Evolutionary conservation across 1,284 basidiomycete genomes (phyloP).

Genomic region (Cystobasidiaceae sp.): DNA sequence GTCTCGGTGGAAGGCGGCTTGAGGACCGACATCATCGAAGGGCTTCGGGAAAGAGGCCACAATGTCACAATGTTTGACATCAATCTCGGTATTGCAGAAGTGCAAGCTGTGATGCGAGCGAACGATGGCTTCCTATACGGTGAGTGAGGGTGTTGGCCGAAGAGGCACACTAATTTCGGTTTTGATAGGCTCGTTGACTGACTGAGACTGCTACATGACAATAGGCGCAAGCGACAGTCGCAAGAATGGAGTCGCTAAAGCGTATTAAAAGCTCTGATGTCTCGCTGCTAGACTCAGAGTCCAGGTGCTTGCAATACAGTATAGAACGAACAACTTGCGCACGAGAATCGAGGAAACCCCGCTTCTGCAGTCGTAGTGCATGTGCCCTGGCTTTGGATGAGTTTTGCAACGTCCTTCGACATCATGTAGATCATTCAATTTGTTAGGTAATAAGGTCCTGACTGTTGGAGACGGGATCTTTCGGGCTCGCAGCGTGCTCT

Average conservation of each 20-base stretch:
- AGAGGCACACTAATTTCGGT: neutral
- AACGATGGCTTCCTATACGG: slow-evolving; percentile 29
- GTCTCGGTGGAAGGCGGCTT: slow-evolving; percentile 64
- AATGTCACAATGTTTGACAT: slow-evolving; percentile 56
- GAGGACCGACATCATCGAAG: slow-evolving; percentile 55
- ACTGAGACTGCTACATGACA: neutral
- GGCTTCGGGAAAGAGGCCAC: slow-evolving; percentile 62
- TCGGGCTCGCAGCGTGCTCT: too few species aligned
- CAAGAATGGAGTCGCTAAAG: slow-evolving; percentile 74
- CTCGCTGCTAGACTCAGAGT: too few species aligned
- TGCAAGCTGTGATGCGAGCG: slow-evolving; percentile 61
- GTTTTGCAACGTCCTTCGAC: too few species aligned
- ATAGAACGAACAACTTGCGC: neutral
- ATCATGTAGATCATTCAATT: too few species aligned
- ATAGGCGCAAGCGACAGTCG: slow-evolving; percentile 74
- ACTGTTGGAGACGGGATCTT: too few species aligned
- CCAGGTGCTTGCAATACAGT: neutral
- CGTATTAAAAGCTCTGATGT: slow-evolving; percentile 54
- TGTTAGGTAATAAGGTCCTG: too few species aligned
- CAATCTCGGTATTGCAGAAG: slow-evolving; percentile 60
- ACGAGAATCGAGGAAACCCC: neutral
- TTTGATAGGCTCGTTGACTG: neutral
- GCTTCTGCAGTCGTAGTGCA: too few species aligned
- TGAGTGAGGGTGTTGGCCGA: neutral
- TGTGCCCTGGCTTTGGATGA: too few species aligned